Evolutionary conservation across 2,329 filamentous ascomycete genomes (phyloP), one percentile per base, ranked within the genome.

Genomic region (Fusarium bulbicola): DNA sequence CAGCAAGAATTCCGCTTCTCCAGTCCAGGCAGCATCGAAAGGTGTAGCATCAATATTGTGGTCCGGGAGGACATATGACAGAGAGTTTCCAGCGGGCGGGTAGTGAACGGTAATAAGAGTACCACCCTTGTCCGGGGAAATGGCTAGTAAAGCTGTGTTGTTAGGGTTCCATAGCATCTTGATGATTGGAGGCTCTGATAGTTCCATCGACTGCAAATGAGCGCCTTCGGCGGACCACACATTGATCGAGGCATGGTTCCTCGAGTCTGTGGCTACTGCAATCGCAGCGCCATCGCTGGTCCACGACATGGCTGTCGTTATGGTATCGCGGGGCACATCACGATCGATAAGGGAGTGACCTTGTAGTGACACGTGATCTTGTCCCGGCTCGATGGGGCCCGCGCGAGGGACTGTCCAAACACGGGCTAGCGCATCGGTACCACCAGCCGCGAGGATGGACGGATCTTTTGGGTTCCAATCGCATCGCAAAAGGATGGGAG

Each of bases 401-500:
- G 84, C 84, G 86, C 86, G 87, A 80, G 87, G 86, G 76, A 92
- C 81, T 71, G 88, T 91, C 90, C 90, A 92, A 83, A 92, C 86
- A 74, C 90, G 89, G 85, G 90, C 90, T 89, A 92, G 89, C 83
- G 90, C 89, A 85, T 92, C 90, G 81, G 89, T 91, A 78, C 90
- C 90, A 84, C 88, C 89, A 85, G 89, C 89, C 82, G 89, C 90
- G 86, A 92, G 85, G 82, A 90, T 84, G 68, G 87, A 89, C 81
- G 90, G 87, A 84, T 92, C 87, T 82, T 81, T 85, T 76, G 90
- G 90, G 85, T 88, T 91, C 88, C 89, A 92, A 85, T 91, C 89
- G 86, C 90, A 91, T 82, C 91, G 89, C 84, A 92, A 86, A 81
- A 92, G 83, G 78, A 91, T 86, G 79, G 90, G 88, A 82, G 85